Evolutionary conservation across 805 yeast genomes (phyloP).

Genomic region (Candida stauntonica): DNA sequence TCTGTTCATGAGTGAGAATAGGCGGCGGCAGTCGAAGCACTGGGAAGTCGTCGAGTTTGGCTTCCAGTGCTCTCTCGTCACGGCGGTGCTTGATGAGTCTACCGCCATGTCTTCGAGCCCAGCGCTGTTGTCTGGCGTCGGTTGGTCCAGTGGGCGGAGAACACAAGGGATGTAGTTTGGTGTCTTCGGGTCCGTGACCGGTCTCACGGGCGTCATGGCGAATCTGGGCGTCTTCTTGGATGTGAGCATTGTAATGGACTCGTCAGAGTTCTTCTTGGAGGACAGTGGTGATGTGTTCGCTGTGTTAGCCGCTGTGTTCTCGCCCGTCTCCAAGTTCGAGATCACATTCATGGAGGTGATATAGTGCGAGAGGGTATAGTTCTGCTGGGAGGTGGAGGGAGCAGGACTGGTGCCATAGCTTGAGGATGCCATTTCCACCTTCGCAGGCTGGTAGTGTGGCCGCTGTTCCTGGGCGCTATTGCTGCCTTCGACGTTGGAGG

Average conservation of each 20-base stretch:
- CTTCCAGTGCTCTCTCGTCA: slow-evolving; percentile 52
- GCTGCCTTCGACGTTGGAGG: neutral
- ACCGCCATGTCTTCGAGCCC: neutral
- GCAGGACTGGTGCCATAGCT: slow-evolving; percentile 8
- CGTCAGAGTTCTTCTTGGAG: slow-evolving; percentile 23
- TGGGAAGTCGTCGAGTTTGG: slow-evolving; percentile 52
- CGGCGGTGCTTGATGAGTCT: slow-evolving; percentile 14
- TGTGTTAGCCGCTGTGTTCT: slow-evolving; percentile 3
- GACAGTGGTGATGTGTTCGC: slow-evolving; percentile 14
- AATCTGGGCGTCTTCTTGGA: slow-evolving; percentile 17
- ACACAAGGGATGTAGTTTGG: slow-evolving; percentile 83
- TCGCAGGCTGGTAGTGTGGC: slow-evolving; percentile 21
- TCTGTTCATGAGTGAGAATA: slow-evolving; percentile 63
- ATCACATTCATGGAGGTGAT: slow-evolving; percentile 12
- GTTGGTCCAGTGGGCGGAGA: slow-evolving; percentile 36
- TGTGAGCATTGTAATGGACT: slow-evolving; percentile 17
- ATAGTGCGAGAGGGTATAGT: slow-evolving; percentile 12
- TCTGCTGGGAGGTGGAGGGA: slow-evolving; percentile 14
- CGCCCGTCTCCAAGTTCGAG: slow-evolving; percentile 9
- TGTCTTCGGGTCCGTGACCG: slow-evolving; percentile 63
- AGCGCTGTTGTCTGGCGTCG: slow-evolving; percentile 1
- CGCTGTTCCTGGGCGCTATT: too few species aligned
- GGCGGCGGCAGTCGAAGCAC: slow-evolving; percentile 57
- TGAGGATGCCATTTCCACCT: slow-evolving; percentile 17
- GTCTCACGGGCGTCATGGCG: slow-evolving; percentile 39